These are phyloP conservation scores for Kuraishia ogatae DNA, from an alignment of 805 yeast species.

Conservation along the genomic window DNA sequence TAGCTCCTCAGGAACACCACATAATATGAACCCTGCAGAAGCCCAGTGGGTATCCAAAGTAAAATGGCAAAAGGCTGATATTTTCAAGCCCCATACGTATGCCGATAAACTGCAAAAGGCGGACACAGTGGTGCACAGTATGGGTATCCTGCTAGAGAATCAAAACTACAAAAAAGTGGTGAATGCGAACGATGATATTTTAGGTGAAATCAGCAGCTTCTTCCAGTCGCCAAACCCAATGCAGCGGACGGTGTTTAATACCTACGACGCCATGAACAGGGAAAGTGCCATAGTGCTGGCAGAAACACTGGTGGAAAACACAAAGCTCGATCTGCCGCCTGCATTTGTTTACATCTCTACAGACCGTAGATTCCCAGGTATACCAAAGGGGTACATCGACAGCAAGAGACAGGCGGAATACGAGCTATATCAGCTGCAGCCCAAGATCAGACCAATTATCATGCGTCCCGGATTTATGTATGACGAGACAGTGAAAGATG, in stretches of 20 bases:
- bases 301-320: conserved; percentile 31
- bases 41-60: conserved; percentile 47
- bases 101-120: conserved; percentile 34
- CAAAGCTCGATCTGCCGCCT: conserved; percentile 7
- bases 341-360: conserved; percentile 77
- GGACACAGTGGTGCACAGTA: conserved; percentile 69
- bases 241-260: conserved; percentile 32
- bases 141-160: conserved; percentile 71
- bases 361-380: conserved; percentile 56
- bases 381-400: conserved; percentile 63
- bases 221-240: conserved; percentile 57
- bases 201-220: conserved; percentile 27
- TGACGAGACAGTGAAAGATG: conserved; percentile 32
- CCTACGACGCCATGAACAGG: conserved; percentile 59
- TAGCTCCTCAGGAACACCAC: conserved; percentile 48
- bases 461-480: conserved; percentile 82
- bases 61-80: conserved; percentile 58
- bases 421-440: conserved; percentile 30
- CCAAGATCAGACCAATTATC: conserved; percentile 51
- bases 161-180: conserved; percentile 53
- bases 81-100: conserved; percentile 59
- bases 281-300: conserved; percentile 64
- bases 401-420: conserved; percentile 75
- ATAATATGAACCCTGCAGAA: conserved; percentile 20
- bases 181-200: conserved; percentile 20